Conservation (phyloP, 352 stramenopile species). For the Pythium phragmiticola region DNA sequence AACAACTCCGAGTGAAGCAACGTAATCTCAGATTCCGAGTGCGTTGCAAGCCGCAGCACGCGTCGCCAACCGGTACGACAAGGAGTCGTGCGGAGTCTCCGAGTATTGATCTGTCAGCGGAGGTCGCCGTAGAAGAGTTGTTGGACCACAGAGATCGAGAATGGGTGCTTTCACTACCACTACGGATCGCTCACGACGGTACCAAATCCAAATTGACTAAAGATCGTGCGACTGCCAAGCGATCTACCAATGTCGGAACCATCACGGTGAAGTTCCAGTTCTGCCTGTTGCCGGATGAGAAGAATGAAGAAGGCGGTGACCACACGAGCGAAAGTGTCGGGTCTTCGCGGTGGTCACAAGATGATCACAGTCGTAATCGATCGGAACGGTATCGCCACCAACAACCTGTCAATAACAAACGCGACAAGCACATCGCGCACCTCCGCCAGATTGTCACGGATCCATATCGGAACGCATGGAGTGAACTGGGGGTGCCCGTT, state of each 20-base stretch:
- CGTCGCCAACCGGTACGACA: constrained; percentile 7
- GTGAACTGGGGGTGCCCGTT: neutral
- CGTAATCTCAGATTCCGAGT: constrained; percentile 20
- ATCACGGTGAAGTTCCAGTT: constrained; percentile 24
- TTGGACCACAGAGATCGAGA: constrained; percentile 15
- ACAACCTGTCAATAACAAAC: too few relatives aligned
- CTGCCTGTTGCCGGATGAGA: neutral
- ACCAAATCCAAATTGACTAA: neutral
- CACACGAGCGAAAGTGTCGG: neutral
- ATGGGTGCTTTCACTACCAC: constrained; percentile 11
- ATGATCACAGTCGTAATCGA: neutral
- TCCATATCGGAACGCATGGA: neutral
- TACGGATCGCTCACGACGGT: constrained; percentile 5
- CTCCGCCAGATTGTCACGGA: neutral
- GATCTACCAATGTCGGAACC: neutral
- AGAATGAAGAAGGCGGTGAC: neutral
- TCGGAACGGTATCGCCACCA: neutral
- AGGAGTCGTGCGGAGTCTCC: constrained; percentile 2
- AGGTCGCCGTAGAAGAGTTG: constrained; percentile 16
- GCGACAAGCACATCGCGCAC: neutral
- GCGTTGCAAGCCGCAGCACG: constrained; percentile 25
- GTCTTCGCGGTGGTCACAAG: constrained; percentile 13
- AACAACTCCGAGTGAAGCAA: constrained; percentile 2
- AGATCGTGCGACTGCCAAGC: neutral
- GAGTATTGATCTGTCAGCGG: constrained; percentile 7